Percentiles rank a stretch among this genome's conserved stretches.
phyloP scores from a whole-genome alignment of 805 yeast genomes.

The Lachancea cidri region DNA sequence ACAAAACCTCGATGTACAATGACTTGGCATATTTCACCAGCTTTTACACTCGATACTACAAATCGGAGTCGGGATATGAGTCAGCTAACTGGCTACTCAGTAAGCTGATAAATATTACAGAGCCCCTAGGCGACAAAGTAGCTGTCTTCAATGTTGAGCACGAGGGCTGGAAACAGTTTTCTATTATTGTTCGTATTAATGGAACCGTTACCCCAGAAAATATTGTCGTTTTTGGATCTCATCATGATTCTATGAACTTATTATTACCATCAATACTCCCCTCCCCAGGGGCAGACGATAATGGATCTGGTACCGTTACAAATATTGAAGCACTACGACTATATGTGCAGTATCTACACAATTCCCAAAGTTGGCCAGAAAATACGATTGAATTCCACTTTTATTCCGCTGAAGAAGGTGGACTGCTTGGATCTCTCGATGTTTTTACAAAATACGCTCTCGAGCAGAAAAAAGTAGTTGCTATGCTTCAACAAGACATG shows the following conservation, averaged over 20 bases:
- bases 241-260: slow-evolving; percentile 78
- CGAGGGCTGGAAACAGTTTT: slow-evolving; percentile 69
- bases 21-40: slow-evolving; percentile 60
- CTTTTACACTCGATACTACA: slow-evolving; percentile 73
- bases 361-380: slow-evolving; percentile 42
- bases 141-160: slow-evolving; percentile 53
- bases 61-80: slow-evolving; percentile 61
- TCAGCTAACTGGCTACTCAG: slow-evolving; percentile 66
- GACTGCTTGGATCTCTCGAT: slow-evolving; percentile 79
- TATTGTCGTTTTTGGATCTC: slow-evolving; percentile 77
- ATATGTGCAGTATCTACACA: slow-evolving; percentile 35
- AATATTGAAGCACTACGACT: slow-evolving; percentile 69
- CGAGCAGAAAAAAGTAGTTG: slow-evolving; percentile 49
- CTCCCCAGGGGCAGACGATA: slow-evolving; percentile 96
- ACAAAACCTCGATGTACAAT: slow-evolving; percentile 42
- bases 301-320: slow-evolving; percentile 84
- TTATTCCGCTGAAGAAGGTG: slow-evolving; percentile 94
- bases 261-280: slow-evolving; percentile 59
- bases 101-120: slow-evolving; percentile 34
- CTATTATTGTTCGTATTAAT: slow-evolving; percentile 60
- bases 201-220: slow-evolving; percentile 40
- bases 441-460: slow-evolving; percentile 52
- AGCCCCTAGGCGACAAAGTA: slow-evolving; percentile 34
- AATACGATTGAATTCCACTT: slow-evolving; percentile 90
- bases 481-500: slow-evolving; percentile 94